Evolutionary conservation across 75 land plant species (phyloP), one percentile per base, ranked within the genome.

Genomic region (Sequoia sempervirens): DNA sequence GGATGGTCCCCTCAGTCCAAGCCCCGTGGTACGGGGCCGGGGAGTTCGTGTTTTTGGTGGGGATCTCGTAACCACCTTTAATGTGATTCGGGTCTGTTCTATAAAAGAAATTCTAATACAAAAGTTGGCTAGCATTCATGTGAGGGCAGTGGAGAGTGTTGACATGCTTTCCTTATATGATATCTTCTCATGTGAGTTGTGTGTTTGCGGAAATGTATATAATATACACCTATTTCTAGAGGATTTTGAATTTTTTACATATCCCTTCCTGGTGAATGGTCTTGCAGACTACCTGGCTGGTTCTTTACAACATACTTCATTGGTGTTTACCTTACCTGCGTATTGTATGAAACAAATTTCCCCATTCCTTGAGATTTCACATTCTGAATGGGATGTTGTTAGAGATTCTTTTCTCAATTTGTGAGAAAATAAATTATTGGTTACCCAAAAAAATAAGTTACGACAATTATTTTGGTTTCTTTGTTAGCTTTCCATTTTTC

Each of bases 341-440:
- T n/a, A 81, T 92, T 37, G 94, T 91, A 32, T 81, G 94, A 75
- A 87, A 86, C 23, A 87, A 88, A 56, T 92, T 88, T 92, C 95
- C 95, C 82, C 95, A 92, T 84, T 92, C 89, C 78, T 84, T 93
- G 54, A 85, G 95, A 36, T 93, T 93, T 38, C 95, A 93, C 86
- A 87, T 89, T 14, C 87, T 92, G 11, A 89, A 88, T 84, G 95
- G 93, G 8, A 87, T 89, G 90, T n/a, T n/a, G n/a, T n/a, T n/a
- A n/a, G n/a, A n/a, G n/a, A n/a, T n/a, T n/a, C n/a, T n/a, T n/a
- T n/a, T n/a, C n/a, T n/a, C n/a, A n/a, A n/a, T n/a, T n/a, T n/a
- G n/a, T n/a, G n/a, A n/a, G n/a, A n/a, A n/a, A n/a, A n/a, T n/a
- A n/a, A n/a, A n/a, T n/a, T n/a, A n/a, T n/a, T n/a, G n/a, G n/a